Base-by-base conservation (phyloP, 2,329 filamentous ascomycete genomes). In the Colletotrichum siamense region DNA sequence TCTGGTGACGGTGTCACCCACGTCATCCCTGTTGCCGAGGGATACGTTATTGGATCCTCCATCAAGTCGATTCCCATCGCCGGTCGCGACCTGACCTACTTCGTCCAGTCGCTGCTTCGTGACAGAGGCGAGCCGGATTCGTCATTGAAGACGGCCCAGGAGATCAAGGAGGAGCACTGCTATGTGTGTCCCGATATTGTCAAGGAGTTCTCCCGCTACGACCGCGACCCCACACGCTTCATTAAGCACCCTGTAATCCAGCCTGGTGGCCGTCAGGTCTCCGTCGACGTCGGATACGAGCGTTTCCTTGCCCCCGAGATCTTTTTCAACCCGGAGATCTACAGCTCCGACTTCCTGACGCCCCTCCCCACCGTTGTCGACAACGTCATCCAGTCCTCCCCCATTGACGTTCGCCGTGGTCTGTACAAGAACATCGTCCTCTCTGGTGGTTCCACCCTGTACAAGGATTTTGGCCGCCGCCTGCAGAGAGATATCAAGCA, bases 371-470 rank as follows among this genome's bases (percentile, higher is more conserved):
- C 92, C 67, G 97, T 99, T 67, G 98, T 99, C 77, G 97, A 99
- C 83, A 94, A 94, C 73, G 97, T 99, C 78, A 99, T 99, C 81
- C 97, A 99, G 87, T 96, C 96, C 73, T 98, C 96, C 39, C 97
- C 97, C 57, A 99, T 99, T 81, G 97, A 99, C 83, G 98, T 99
- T 62, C 94, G 97, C 82, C 93, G 97, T 87, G 97, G 97, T 57
- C 91, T 99, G 49, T 99, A 99, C 92, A 99, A 99, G 92, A 99
- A 99, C 88, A 99, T 99, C 87, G 97, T 99, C 44, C 90, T 99
- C 49, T 99, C 96, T 5, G 97, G 97, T 84, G 97, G 97, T 81
- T 98, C 96, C 80, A 99, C 97, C 26, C 89, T 99, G 77, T 99
- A 99, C 92, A 98, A 99, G 87, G 96, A 99, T 87, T 99, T 99